Percentiles rank a stretch among this genome's conserved stretches.
Conservation (phyloP, 208 protist species). For the Trypanosoma avium region DNA sequence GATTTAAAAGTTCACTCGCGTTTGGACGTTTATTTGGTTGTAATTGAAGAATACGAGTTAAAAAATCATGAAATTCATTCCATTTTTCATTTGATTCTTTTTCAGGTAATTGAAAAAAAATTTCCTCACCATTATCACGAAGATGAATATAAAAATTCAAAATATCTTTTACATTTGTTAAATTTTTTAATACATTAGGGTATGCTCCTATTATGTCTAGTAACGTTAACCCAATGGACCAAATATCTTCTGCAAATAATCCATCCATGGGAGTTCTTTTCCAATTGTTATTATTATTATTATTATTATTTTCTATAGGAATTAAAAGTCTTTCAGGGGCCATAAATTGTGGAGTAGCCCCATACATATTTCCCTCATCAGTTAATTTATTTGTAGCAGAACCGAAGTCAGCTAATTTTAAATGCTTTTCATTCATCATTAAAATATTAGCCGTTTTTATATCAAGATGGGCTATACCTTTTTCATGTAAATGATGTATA, state of each 20-base stretch:
- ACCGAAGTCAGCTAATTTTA: constrained; percentile 73
- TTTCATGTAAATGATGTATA: constrained; percentile 50
- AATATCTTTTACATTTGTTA: constrained; percentile 15
- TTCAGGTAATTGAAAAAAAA: constrained; percentile 11
- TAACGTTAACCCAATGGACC: constrained; percentile 34
- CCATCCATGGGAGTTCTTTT: constrained; percentile 52
- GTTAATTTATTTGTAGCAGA: constrained; percentile 32
- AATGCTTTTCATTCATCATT: constrained; percentile 51
- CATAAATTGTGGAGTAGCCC: constrained; percentile 63
- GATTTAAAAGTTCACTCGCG: constrained; percentile 59
- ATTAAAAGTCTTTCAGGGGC: constrained; percentile 63
- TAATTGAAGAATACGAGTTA: constrained; percentile 59
- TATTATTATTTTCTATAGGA: constrained; percentile 18
- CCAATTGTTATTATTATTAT: no score
- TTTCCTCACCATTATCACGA: constrained; percentile 20
- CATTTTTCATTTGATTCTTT: background rate
- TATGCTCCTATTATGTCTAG: constrained; percentile 24
- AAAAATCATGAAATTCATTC: constrained; percentile 46
- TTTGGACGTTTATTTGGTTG: constrained; percentile 47
- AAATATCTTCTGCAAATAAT: constrained; percentile 53
- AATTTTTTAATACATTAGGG: constrained; percentile 15
- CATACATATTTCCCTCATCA: constrained; percentile 28
- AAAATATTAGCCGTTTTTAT: constrained; percentile 95
- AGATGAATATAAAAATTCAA: constrained; percentile 26
- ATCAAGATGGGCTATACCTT: constrained; percentile 85